These are phyloP conservation scores for Penicillium sp. DNA, from an alignment of 2,329 filamentous ascomycete species.

Conservation along the genomic window DNA sequence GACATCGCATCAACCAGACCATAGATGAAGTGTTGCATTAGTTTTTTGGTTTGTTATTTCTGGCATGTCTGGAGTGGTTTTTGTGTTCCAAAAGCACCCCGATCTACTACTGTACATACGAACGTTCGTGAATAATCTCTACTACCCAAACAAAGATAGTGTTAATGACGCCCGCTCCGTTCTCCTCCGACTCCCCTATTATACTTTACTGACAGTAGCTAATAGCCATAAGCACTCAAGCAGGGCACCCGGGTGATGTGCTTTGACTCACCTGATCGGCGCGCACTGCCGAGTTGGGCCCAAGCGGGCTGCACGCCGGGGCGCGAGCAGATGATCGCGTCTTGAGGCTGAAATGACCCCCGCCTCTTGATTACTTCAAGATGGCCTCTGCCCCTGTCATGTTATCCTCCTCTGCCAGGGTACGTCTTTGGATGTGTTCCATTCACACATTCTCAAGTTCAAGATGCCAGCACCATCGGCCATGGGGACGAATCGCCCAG, in stretches of 20 bases:
- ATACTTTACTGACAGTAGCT: no score
- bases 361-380: conserved; percentile 8
- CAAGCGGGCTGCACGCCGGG: conserved; percentile 10
- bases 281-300: conserved; percentile 14
- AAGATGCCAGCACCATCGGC: conserved; percentile 15
- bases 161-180: not conserved
- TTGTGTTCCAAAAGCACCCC: conserved; percentile 11
- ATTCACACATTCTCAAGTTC: not conserved
- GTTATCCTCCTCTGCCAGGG: not conserved
- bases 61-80: conserved; percentile 13
- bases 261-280: conserved; percentile 23
- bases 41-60: conserved; percentile 2
- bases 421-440: not conserved
- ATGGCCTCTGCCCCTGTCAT: not conserved
- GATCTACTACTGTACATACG: conserved; percentile 12
- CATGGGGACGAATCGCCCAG: conserved; percentile 7
- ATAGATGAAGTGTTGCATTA: conserved; percentile 25
- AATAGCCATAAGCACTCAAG: no score
- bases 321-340: conserved; percentile 24
- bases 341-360: conserved; percentile 24
- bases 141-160: not conserved
- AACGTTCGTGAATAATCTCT: conserved; percentile 5
- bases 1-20: conserved; percentile 28
- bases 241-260: conserved; percentile 1
- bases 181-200: not conserved